These are phyloP conservation scores for Blumeriella jaapii DNA, from an alignment of 2,329 filamentous ascomycete genomes.

Conservation along the genomic window DNA sequence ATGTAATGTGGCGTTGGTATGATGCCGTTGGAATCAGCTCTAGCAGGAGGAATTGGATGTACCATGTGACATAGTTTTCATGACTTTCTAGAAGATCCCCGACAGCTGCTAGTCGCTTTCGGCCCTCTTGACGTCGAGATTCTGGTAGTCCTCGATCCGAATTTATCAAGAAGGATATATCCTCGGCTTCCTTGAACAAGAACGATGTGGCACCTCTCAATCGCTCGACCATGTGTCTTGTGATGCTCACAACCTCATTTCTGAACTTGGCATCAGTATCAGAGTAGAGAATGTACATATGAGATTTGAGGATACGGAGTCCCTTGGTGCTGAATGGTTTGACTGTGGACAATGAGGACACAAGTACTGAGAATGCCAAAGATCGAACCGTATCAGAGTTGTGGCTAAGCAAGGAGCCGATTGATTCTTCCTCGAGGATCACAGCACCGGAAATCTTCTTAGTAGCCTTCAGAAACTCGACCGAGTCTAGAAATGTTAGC, in stretches of 20 bases:
- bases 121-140: slow-evolving; percentile 15
- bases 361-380: slow-evolving; percentile 70
- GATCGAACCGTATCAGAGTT: slow-evolving; percentile 56
- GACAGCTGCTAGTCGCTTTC: slow-evolving; percentile 7
- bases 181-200: slow-evolving; percentile 32
- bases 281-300: slow-evolving; percentile 62
- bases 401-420: slow-evolving; percentile 43
- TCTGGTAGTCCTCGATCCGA: background rate
- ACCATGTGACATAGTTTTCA: slow-evolving; percentile 60
- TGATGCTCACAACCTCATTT: slow-evolving; percentile 64
- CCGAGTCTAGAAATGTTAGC: slow-evolving; percentile 10
- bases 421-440: slow-evolving; percentile 31
- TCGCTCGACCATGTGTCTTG: slow-evolving; percentile 66
- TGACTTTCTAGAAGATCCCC: slow-evolving; percentile 32
- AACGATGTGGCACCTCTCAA: slow-evolving; percentile 54
- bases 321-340: slow-evolving; percentile 55
- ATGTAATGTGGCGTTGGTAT: slow-evolving; percentile 80
- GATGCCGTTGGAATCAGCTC: slow-evolving; percentile 74
- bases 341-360: slow-evolving; percentile 63
- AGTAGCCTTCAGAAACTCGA: slow-evolving; percentile 29
- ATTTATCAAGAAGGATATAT: slow-evolving; percentile 9
- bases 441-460: slow-evolving; percentile 26
- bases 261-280: slow-evolving; percentile 81
- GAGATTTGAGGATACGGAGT: slow-evolving; percentile 49
- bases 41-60: slow-evolving; percentile 55